phyloP scores from a whole-genome alignment of 2,329 filamentous ascomycete genomes.

The Grosmannia serpens region DNA sequence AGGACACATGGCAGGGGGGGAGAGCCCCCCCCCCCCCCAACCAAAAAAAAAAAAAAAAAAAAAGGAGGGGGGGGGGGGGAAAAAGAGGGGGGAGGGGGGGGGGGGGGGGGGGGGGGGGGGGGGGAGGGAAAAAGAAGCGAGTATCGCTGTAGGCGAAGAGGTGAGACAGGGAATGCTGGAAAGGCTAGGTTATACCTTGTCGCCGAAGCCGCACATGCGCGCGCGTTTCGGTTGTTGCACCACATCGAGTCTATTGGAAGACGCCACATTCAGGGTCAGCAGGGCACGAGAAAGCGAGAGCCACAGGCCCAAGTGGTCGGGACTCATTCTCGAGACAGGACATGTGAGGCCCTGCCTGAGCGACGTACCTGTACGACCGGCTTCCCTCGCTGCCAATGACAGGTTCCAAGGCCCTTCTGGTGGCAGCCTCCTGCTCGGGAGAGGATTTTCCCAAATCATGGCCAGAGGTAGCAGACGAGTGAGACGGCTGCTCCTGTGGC shows the following conservation, averaged over 20 bases:
- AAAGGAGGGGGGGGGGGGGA: too few relatives aligned
- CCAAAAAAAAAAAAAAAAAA: too few relatives aligned
- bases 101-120: neutral
- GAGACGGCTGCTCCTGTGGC: slow-evolving; percentile 1
- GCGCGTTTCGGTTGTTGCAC: slow-evolving; percentile 86
- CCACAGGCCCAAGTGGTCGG: neutral
- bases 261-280: slow-evolving; percentile 3
- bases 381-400: slow-evolving; percentile 10
- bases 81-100: neutral
- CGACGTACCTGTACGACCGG: slow-evolving; percentile 13
- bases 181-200: slow-evolving; percentile 55
- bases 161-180: slow-evolving; percentile 2
- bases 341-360: neutral
- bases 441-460: slow-evolving; percentile 7
- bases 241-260: slow-evolving; percentile 51
- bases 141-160: neutral
- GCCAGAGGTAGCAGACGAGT: slow-evolving; percentile 5
- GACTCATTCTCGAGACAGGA: neutral
- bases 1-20: too few relatives aligned
- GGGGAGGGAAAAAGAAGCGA: too few relatives aligned
- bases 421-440: slow-evolving; percentile 12
- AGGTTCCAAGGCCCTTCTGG: slow-evolving; percentile 12
- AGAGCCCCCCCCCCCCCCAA: too few relatives aligned
- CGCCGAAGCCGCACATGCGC: slow-evolving; percentile 97
- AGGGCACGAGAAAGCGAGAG: neutral